A percentile compares a stretch with the other conserved stretches of the same genome.
phyloP scores from a whole-genome alignment of 805 yeast species.

The Saccharomyces eubayanus region DNA sequence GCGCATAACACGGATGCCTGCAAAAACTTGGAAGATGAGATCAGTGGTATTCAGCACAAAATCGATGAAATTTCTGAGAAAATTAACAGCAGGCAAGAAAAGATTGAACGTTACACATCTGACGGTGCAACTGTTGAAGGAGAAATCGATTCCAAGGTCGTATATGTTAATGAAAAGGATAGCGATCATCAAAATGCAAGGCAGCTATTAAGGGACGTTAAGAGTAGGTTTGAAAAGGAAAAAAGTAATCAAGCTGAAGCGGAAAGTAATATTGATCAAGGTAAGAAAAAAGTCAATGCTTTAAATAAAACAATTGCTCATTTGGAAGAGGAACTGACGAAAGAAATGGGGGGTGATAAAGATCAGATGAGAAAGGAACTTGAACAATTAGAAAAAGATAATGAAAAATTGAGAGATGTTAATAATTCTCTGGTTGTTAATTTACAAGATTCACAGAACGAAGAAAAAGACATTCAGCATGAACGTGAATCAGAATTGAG shows the following conservation, averaged over 20 bases:
- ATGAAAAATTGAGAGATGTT: conserved; percentile 6
- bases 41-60: conserved; percentile 12
- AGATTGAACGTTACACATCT: conserved; percentile 21
- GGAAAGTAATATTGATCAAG: conserved; percentile 11
- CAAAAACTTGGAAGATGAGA: conserved; percentile 11
- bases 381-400: conserved; percentile 6
- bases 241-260: conserved; percentile 18
- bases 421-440: conserved; percentile 4
- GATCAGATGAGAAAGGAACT: conserved; percentile 20
- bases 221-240: conserved; percentile 15
- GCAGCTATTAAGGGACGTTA: conserved; percentile 10
- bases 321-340: conserved; percentile 20
- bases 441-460: conserved; percentile 13
- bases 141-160: conserved; percentile 11
- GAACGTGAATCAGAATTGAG: conserved; percentile 10
- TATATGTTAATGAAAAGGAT: conserved; percentile 12
- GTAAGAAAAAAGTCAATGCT: conserved; percentile 14
- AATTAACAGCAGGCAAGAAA: conserved; percentile 20
- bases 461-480: conserved; percentile 8
- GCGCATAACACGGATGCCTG: conserved; percentile 15
- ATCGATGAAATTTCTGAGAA: conserved; percentile 11
- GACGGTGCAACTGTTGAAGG: conserved; percentile 13
- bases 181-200: conserved; percentile 14
- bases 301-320: conserved; percentile 18
- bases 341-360: conserved; percentile 28